Base-by-base conservation (phyloP, 2,329 filamentous ascomycete species). In the Alternaria infectoria region DNA sequence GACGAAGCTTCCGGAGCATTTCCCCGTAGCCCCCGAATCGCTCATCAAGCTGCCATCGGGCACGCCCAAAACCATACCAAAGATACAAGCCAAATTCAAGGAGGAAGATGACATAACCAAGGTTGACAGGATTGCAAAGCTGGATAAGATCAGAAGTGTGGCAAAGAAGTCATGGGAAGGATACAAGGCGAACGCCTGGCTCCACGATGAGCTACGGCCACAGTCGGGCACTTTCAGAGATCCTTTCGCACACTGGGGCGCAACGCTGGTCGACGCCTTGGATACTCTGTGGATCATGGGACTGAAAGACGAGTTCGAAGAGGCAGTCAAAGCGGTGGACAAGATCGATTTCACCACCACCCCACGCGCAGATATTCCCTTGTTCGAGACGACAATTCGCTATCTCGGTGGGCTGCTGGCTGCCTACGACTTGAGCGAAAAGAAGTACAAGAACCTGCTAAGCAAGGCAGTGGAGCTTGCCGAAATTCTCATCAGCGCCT, bases 171-270 rank as follows among this genome's bases (percentile, higher is more conserved):
- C 93, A 0, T 98, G 96, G 95, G 81, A 83, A 5, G 93, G 92
- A 36, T 98, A 98, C 81, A 91, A 87, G 74, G 84, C 88, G 64
- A 85, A 89, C 71, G 95, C 94, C 11, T 96, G 92, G 88, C 87
- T 90, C 65, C 92, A 96, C 70, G 96, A 98, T 75, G 96, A 98
- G 81, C 81, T 98, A 15, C 86, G 82, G 47, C 96, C 96, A 2
- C 83, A 95, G 10, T 87, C 88, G 28, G 89, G 89, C 55, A 83
- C 81, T 13, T 88, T 84, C 67, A 87, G 88, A 17, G 91, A 97
- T 75, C 92, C 93, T 0, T 98, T 98, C 79, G 95, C 93, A 75
- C 93, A 91, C 54, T 97, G 93, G 93, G 92, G 92, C 17, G 93
- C 93, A 15, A 96, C 93, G 0, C 78, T 97, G 64, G 91, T 97